Percentiles rank a stretch among this genome's conserved stretches.
These are phyloP conservation scores for Ottelia alismoides DNA, from an alignment of 106 monocot species.

Conservation along the genomic window DNA sequence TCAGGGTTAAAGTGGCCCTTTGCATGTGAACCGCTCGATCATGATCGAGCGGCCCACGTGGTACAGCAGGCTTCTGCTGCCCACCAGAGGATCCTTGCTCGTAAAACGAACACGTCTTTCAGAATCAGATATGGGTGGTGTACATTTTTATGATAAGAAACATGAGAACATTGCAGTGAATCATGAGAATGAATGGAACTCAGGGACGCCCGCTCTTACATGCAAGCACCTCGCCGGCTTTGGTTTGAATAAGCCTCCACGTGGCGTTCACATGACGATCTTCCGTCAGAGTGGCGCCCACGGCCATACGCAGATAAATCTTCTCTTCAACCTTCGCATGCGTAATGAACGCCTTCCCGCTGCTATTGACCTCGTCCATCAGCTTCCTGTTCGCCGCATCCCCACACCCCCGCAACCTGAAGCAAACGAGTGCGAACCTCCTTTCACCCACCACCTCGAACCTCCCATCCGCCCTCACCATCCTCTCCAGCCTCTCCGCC, in stretches of 20 bases:
- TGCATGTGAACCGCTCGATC: too few relatives aligned
- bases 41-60: too few relatives aligned
- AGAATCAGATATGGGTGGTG: too few relatives aligned
- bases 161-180: too few relatives aligned
- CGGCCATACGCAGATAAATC: neutral
- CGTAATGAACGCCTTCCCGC: neutral
- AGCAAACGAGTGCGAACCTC: constrained; percentile 35
- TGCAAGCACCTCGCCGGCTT: neutral
- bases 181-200: too few relatives aligned
- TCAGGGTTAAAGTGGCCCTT: too few relatives aligned
- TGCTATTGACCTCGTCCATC: neutral
- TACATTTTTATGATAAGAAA: too few relatives aligned
- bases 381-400: neutral
- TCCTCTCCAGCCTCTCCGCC: constrained; percentile 35
- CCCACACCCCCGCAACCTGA: constrained; percentile 17
- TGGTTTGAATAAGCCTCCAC: neutral
- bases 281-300: constrained; percentile 1
- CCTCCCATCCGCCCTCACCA: constrained; percentile 23
- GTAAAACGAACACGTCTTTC: too few relatives aligned
- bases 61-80: too few relatives aligned
- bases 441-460: constrained; percentile 50
- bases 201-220: too few relatives aligned
- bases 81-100: too few relatives aligned
- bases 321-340: neutral
- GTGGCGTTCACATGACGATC: neutral